Evolutionary conservation across 768 basidiomycete species (phyloP).

Genomic region (Boletus tomentosulus): DNA sequence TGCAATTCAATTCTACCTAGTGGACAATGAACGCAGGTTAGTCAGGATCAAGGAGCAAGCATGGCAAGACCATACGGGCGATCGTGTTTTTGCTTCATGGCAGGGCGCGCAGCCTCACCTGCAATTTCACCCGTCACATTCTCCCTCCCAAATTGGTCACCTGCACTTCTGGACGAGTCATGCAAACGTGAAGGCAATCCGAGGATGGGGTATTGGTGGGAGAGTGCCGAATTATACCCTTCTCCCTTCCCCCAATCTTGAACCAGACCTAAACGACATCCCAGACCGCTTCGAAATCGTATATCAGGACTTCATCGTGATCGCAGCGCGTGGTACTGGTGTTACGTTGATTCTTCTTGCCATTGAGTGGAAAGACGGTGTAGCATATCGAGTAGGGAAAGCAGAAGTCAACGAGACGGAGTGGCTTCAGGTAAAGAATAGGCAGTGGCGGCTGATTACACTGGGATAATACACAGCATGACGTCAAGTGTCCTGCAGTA

Average conservation of each 20-base stretch:
- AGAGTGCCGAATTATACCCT: not conserved
- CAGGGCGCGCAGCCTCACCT: not conserved
- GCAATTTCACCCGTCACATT: too few relatives aligned
- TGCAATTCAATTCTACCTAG: slow-evolving; percentile 5
- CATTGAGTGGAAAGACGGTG: slow-evolving; percentile 11
- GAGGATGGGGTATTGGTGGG: not conserved
- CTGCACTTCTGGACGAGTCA: slow-evolving; percentile 15
- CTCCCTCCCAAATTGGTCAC: not conserved
- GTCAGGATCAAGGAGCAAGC: not conserved
- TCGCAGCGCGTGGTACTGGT: not conserved
- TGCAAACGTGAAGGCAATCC: not conserved
- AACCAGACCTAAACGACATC: not conserved
- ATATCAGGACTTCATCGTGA: slow-evolving; percentile 10
- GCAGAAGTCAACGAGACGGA: not conserved
- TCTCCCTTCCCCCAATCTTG: not conserved
- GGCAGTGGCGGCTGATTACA: slow-evolving; percentile 10
- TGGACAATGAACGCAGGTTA: not conserved
- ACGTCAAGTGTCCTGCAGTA: too few relatives aligned
- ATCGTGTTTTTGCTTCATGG: not conserved
- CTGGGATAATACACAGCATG: slow-evolving; percentile 6
- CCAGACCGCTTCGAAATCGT: slow-evolving; percentile 1
- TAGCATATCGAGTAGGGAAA: slow-evolving; percentile 13
- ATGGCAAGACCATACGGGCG: not conserved
- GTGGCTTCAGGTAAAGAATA: slow-evolving; percentile 8
- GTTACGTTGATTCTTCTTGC: slow-evolving; percentile 5